Conservation (phyloP, 257 asterid genomes). For the Penstemon davidsonii region DNA sequence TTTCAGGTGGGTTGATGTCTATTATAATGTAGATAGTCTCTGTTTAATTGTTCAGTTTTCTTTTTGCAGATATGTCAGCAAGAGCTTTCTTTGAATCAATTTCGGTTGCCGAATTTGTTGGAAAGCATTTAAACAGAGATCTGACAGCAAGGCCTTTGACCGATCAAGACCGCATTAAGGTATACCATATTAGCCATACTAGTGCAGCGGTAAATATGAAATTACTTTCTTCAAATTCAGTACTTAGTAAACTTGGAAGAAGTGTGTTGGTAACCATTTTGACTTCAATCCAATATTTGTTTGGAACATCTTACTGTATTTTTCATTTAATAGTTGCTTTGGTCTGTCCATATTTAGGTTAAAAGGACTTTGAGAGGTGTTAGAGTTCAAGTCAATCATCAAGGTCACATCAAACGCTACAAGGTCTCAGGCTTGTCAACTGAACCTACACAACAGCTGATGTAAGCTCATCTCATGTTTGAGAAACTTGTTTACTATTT, state of each 20-base stretch:
- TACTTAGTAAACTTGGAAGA: neutral
- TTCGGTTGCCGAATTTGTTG: slow-evolving; percentile 40
- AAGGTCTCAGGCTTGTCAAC: slow-evolving; percentile 51
- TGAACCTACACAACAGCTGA: slow-evolving; percentile 27
- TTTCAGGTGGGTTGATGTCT: neutral
- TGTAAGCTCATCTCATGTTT: slow-evolving; percentile 45
- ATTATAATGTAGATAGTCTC: neutral
- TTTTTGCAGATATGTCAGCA: slow-evolving; percentile 76
- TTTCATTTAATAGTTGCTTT: neutral
- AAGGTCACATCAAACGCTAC: slow-evolving; percentile 36
- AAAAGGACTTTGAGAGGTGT: slow-evolving; percentile 53
- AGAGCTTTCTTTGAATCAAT: slow-evolving; percentile 66
- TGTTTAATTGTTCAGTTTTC: neutral
- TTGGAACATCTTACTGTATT: neutral
- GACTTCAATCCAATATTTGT: neutral
- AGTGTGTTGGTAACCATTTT: too few species aligned
- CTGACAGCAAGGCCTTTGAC: slow-evolving; percentile 33
- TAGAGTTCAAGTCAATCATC: slow-evolving; percentile 44
- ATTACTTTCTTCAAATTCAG: neutral
- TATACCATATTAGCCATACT: slow-evolving; percentile 1
- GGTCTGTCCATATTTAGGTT: slow-evolving; percentile 35
- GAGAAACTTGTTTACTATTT: neutral
- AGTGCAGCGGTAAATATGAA: neutral
- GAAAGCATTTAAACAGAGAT: slow-evolving; percentile 39
- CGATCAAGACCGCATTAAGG: slow-evolving; percentile 75